Base-by-base conservation (phyloP, 2,329 filamentous ascomycete genomes). In the Emmonsia crescens region DNA sequence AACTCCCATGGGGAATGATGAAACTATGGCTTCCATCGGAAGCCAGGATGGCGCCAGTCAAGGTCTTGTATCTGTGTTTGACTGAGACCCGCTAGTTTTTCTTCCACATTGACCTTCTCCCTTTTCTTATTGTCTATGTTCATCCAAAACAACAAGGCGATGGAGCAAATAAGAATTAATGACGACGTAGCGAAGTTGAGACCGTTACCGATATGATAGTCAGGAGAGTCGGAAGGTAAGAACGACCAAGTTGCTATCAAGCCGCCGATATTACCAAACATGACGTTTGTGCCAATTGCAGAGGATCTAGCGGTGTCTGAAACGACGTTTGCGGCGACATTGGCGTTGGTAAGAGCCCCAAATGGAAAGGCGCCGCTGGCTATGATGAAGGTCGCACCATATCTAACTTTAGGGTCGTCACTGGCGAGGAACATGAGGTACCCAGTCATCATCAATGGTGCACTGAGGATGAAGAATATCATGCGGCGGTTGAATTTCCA, bases 131-230 rank as follows among this genome's bases (percentile, higher is more conserved):
- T 90, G 66, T 88, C 83, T 69, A 70, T 73, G 59, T 76, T 77
- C 79, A 89, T 88, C 83, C 84, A 90, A 1, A 80, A 65, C 64
- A 83, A 75, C 42, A 86, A 70, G 0, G 68, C 57, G 0, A 80
- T 77, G 5, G 78, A 76, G 3, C 80, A 61, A 1, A 89, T 60
- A 14, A 89, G 69, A 1, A 83, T 83, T 1, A 75, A 75, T n/a
- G 77, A 78, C n/a, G 79, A 78, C 0, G 83, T 85, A 0, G 83
- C 87, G 51, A 89, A 68, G 69, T 90, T 90, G 42, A 90, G 71
- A 0, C 87, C 87, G 68, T 89, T 89, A 1, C 87, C 87, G 61
- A 89, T 88, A 63, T 78, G 84, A 68, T 85, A 91, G 62, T 89
- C 73, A 0, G 87, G 87, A 0, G 68, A 82, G 68, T 89, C 87